These are phyloP conservation scores for Lentinula detonsa DNA, from an alignment of 768 basidiomycete species.

Conservation along the genomic window DNA sequence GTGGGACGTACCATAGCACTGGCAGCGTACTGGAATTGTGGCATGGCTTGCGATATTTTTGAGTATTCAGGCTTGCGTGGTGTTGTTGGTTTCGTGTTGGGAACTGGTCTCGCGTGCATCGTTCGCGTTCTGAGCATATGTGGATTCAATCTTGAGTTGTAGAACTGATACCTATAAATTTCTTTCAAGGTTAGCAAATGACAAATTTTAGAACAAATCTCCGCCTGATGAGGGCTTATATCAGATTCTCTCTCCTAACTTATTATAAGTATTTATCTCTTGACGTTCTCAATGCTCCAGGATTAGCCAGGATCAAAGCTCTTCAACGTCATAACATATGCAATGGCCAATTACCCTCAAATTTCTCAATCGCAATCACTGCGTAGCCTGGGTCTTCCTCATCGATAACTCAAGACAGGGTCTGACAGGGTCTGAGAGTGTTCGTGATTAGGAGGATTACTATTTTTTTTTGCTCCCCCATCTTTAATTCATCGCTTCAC, in stretches of 20 bases:
- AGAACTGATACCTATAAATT: background rate
- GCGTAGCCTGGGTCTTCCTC: no score
- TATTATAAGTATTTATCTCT: no score
- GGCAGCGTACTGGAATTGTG: background rate
- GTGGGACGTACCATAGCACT: slow-evolving; percentile 3
- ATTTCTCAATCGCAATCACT: background rate
- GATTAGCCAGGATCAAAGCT: background rate
- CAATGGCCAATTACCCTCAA: background rate
- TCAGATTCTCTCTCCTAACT: no score
- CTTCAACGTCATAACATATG: background rate
- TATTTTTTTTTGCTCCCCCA: background rate
- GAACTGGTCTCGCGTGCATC: background rate
- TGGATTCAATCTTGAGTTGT: background rate
- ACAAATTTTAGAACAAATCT: no score
- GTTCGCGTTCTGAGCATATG: background rate
- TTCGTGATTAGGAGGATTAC: no score
- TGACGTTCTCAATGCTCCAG: no score
- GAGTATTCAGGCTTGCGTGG: slow-evolving; percentile 1
- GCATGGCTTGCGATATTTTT: slow-evolving; percentile 1
- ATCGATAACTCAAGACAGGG: no score
- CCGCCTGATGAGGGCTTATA: no score
- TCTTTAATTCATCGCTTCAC: background rate
- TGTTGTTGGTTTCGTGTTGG: background rate
- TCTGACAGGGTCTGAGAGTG: no score
- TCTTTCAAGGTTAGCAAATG: background rate